These are phyloP conservation scores for Rhizopogon vulgaris DNA, from an alignment of 768 basidiomycete genomes.

Conservation along the genomic window DNA sequence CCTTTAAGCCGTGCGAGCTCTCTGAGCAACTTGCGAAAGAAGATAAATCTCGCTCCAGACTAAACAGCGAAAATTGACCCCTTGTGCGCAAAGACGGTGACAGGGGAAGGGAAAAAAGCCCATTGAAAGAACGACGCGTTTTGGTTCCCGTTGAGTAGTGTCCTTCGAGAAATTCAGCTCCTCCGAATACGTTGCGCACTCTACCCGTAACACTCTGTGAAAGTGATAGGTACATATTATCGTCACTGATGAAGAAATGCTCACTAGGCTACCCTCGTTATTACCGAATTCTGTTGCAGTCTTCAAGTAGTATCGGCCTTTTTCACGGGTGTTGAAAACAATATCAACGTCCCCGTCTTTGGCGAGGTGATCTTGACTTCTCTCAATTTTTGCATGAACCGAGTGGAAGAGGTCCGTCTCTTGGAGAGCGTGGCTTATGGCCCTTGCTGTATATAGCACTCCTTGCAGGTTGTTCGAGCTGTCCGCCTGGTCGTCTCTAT, in stretches of 20 bases:
- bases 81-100: constrained; percentile 55
- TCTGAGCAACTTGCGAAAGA: constrained; percentile 69
- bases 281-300: constrained; percentile 91
- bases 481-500: constrained; percentile 9
- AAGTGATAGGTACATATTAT: not conserved
- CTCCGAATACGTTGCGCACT: constrained; percentile 84
- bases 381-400: constrained; percentile 60
- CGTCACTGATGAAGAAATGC: constrained; percentile 25
- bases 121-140: constrained; percentile 79
- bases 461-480: constrained; percentile 42
- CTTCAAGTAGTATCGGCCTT: constrained; percentile 68
- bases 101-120: constrained; percentile 57
- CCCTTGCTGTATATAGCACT: constrained; percentile 64
- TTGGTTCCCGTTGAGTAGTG: constrained; percentile 82
- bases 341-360: constrained; percentile 66
- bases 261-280: constrained; percentile 86
- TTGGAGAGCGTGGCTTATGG: constrained; percentile 58
- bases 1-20: constrained; percentile 56
- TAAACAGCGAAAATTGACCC: constrained; percentile 68
- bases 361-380: constrained; percentile 47
- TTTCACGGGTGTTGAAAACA: constrained; percentile 72
- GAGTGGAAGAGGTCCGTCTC: constrained; percentile 74
- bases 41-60: constrained; percentile 74
- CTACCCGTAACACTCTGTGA: constrained; percentile 70
- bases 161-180: constrained; percentile 83